A percentile compares a stretch with the other conserved stretches of the same genome.
Conservation (phyloP, 2,329 filamentous ascomycete species). For the Dactylellina sp. region DNA sequence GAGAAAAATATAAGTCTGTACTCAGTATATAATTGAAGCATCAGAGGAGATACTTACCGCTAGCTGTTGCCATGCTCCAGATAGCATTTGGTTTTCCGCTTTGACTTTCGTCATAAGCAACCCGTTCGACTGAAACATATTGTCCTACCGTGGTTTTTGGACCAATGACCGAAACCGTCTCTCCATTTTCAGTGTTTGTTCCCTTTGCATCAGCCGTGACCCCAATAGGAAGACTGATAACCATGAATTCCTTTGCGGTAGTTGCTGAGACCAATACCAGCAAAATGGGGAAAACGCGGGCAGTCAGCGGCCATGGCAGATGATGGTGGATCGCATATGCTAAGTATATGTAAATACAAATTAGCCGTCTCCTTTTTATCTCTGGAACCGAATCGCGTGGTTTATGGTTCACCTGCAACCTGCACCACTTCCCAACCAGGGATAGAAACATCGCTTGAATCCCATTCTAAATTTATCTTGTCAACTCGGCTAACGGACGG, state of each 20-base stretch:
- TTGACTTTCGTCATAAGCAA: constrained; percentile 18
- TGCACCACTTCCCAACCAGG: constrained; percentile 27
- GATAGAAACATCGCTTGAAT: constrained; percentile 9
- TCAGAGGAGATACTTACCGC: constrained; percentile 20
- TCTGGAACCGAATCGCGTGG: background rate
- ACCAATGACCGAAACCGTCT: constrained; percentile 25
- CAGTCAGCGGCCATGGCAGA: constrained; percentile 42
- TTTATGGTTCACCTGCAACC: constrained; percentile 19
- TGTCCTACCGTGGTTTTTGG: constrained; percentile 33
- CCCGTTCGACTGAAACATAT: constrained; percentile 46
- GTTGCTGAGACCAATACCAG: constrained; percentile 21
- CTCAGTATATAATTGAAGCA: background rate
- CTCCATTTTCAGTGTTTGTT: constrained; percentile 20
- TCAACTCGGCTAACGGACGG: constrained; percentile 45
- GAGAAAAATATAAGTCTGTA: background rate
- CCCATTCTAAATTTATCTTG: constrained; percentile 28
- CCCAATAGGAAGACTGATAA: constrained; percentile 41
- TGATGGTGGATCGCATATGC: constrained; percentile 51
- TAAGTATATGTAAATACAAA: constrained; percentile 9
- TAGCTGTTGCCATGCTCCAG: constrained; percentile 54
- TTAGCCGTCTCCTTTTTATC: too few species aligned
- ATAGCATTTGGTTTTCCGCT: constrained; percentile 15
- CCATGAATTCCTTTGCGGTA: constrained; percentile 37
- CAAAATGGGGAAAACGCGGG: constrained; percentile 45
- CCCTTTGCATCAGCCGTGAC: constrained; percentile 23